These are phyloP conservation scores for Amphichorda felina DNA, from an alignment of 2,329 filamentous ascomycete genomes.

Conservation along the genomic window DNA sequence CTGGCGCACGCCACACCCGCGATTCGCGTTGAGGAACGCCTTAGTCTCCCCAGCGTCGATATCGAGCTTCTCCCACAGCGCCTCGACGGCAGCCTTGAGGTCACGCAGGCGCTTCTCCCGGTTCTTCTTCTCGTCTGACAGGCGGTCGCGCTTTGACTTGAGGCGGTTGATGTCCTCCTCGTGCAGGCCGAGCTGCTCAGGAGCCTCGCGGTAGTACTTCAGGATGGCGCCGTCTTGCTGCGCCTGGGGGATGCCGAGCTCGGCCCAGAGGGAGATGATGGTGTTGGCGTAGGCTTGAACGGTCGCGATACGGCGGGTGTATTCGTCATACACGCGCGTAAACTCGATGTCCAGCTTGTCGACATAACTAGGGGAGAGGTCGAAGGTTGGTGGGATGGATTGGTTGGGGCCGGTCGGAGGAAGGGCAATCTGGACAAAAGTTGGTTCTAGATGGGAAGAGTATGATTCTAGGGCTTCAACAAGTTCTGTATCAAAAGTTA, in stretches of 20 bases:
- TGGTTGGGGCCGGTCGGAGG: constrained; percentile 72
- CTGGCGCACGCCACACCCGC: constrained; percentile 79
- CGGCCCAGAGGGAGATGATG: constrained; percentile 90
- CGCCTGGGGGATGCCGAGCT: constrained; percentile 85
- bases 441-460: constrained; percentile 84
- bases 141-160: constrained; percentile 63
- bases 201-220: constrained; percentile 78
- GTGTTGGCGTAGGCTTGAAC: constrained; percentile 69
- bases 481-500: constrained; percentile 49
- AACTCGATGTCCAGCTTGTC: constrained; percentile 82
- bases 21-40: constrained; percentile 73
- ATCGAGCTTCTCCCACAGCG: constrained; percentile 78
- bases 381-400: constrained; percentile 70
- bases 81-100: constrained; percentile 66
- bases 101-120: constrained; percentile 70
- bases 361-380: constrained; percentile 85
- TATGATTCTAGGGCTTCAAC: constrained; percentile 91
- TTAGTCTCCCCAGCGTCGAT: constrained; percentile 76
- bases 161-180: constrained; percentile 72
- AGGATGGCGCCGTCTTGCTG: constrained; percentile 84
- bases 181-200: constrained; percentile 88
- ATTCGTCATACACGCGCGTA: constrained; percentile 91
- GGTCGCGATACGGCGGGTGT: constrained; percentile 66
- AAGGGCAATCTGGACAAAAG: constrained; percentile 74
- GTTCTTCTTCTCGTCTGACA: constrained; percentile 77